Evolutionary conservation across 345 rosid genomes (phyloP), one percentile per base, ranked within the genome.

Genomic region (Tarenaya hassleriana): DNA sequence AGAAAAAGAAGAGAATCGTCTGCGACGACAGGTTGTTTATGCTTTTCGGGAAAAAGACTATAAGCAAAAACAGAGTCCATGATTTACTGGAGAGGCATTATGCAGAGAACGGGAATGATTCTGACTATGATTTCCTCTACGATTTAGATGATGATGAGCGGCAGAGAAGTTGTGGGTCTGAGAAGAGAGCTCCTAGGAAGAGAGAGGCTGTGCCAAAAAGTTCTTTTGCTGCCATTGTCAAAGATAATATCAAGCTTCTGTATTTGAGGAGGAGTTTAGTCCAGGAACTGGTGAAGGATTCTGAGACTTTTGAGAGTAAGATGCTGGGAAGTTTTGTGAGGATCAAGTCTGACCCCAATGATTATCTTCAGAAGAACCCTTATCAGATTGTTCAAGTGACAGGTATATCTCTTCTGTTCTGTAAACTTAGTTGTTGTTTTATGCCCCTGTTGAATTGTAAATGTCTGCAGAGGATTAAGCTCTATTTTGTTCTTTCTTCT

Each of bases 241-340:
- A 77, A 5, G 83, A 80, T 38, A 90, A 83, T 51, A 29, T 90
- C 15, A 83, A 81, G 71, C 86, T 70, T 40, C 38, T 90, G 9
- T 86, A 81, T 70, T 63, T 90, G 70, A 90, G 70, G 55, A 81
- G 64, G 75, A 82, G 83, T 72, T 72, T 86, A 35, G 81, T 86
- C 44, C 62, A 60, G 63, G 72, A 77, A 39, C 81, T 86, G 43
- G 10, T 68, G 2, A 70, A 81, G 65, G 73, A 69, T 38, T 69
- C 59, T 41, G 75, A 75, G 10, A 68, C 55, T 4, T 85, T 79
- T 19, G 80, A 81, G 68, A 34, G 37, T 32, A 85, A 86, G 58
- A 46, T 89, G 41, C 50, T 81, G 35, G 84, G 80, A 47, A 79
- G 95, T 66, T 75, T 83, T 67, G 82, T 83, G 31, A 76, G 90